Evolutionary conservation across 768 basidiomycete species (phyloP).

Genomic region (Lentinula raphanica): DNA sequence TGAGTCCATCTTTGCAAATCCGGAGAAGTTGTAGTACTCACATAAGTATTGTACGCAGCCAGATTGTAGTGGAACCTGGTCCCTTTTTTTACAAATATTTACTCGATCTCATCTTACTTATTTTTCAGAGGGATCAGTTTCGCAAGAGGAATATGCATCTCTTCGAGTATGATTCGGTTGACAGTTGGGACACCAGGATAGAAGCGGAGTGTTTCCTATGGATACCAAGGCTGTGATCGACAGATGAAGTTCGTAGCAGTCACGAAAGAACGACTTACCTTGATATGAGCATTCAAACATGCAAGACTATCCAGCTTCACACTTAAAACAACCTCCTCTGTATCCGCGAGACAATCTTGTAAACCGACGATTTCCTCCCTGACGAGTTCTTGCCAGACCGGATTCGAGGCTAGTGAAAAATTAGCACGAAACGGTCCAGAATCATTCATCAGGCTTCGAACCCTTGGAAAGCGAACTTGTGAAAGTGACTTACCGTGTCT

Average conservation of each 20-base stretch:
- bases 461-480: too few relatives aligned
- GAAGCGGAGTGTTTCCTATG: constrained; percentile 10
- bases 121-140: background rate
- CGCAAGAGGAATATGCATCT: constrained; percentile 3
- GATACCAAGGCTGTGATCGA: too few relatives aligned
- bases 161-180: constrained; percentile 3
- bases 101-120: background rate
- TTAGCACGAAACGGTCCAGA: too few relatives aligned
- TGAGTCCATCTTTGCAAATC: background rate
- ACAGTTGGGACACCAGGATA: background rate
- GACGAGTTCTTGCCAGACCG: constrained; percentile 4
- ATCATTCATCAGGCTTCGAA: too few relatives aligned
- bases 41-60: constrained; percentile 7
- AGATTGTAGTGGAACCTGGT: background rate
- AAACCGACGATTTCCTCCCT: constrained; percentile 5
- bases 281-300: constrained; percentile 13
- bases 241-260: too few relatives aligned
- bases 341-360: background rate
- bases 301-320: constrained; percentile 4
- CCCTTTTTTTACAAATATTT: constrained; percentile 9
- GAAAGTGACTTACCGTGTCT: background rate
- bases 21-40: background rate
- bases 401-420: constrained; percentile 8
- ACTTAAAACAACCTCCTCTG: too few relatives aligned
- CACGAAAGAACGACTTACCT: constrained; percentile 6